Base-by-base conservation (phyloP, 83 land plant species). In the Thuja plicata region DNA sequence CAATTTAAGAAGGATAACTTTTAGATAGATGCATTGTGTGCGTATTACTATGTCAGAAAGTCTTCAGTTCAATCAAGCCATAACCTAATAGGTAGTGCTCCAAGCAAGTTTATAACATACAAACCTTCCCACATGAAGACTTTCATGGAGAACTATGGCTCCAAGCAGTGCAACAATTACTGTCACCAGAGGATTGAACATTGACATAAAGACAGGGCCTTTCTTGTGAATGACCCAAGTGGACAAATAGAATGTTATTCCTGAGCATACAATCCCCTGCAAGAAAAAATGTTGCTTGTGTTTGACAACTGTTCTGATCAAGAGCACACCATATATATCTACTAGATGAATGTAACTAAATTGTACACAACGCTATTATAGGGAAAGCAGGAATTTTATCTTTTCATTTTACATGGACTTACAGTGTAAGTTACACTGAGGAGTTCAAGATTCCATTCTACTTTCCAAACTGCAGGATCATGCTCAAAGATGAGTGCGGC, bases 391-490 rank as follows among this genome's bases (percentile, higher is more conserved):
- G 6, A 4, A 1, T 79, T 35, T 32, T 79, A 1, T 3, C 66
- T 57, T 38, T 19, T 78, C 21, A 78, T 78, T 11, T 34, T 12
- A 34, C 21, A n/a, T 38, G 89, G 35, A 88, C 94, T 90, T 92
- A 94, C 94, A 90, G 92, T 90, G 82, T 94, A 94, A 43, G 86
- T 85, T 30, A 94, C 87, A 21, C 92, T 88, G 8, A 92, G 70
- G 48, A 94, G 93, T 46, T 92, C 78, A 34, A 91, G 9, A 86
- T 94, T 84, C 95, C 95, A 94, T 62, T 78, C 89, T 34, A 92
- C 90, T 57, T 79, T 92, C 95, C 95, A 94, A 21, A 91, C 78
- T 5, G 89, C 74, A 45, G 78, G 78, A 40, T 91, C 84, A 43
- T 91, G 91, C 70, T 94, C 92, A 71, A 89, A 88, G 2, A 76